Evolutionary conservation across 768 basidiomycete genomes (phyloP), one percentile per base, ranked within the genome.

Genomic region (Tubosaeta sp.): DNA sequence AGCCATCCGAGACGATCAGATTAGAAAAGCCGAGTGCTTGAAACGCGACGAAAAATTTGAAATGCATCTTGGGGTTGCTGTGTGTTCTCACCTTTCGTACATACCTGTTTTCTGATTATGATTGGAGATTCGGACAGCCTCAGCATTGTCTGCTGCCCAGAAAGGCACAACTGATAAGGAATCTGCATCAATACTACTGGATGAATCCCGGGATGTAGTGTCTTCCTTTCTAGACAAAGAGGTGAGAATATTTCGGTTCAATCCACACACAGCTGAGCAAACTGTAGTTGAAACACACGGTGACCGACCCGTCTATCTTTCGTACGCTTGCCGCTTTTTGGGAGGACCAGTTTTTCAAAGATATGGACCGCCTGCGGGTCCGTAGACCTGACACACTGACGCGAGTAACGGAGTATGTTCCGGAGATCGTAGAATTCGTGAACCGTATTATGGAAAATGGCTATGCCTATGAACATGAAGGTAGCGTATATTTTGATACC

Each of bases 331-430:
- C 95, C 1, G 79, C 87, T 8, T 83, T 84, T 65, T 97, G 94
- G 94, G 96, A 98, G 69, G 73, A 72, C 29, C 79, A 83, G 48
- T 99, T 94, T 73, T 93, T 95, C 74, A 73, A 82, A 27, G 94
- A 97, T 62, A 99, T 99, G 96, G 71, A 74, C 14, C 82, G 86
- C n/a, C 79, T 99, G 16, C 81, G 80, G 55, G 88, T 98, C 35
- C 83, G 86, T 51, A 82, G 86, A 19, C 94, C 96, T 16, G 92
- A 95, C 66, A 90, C 83, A 4, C 70, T 97, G 48, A 98, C 96
- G 1, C 85, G 95, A 36, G 96, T 98, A 6, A 94, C 94, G 1
- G 96, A 98, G 70, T 99, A 93, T 69, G 86, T 99, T 8, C 91
- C 94, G 4, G 94, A 98, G 71, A 90, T 97, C 56, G 90, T 94